phyloP scores from a whole-genome alignment of 2,329 filamentous ascomycete species.

The Bertia moriformis region DNA sequence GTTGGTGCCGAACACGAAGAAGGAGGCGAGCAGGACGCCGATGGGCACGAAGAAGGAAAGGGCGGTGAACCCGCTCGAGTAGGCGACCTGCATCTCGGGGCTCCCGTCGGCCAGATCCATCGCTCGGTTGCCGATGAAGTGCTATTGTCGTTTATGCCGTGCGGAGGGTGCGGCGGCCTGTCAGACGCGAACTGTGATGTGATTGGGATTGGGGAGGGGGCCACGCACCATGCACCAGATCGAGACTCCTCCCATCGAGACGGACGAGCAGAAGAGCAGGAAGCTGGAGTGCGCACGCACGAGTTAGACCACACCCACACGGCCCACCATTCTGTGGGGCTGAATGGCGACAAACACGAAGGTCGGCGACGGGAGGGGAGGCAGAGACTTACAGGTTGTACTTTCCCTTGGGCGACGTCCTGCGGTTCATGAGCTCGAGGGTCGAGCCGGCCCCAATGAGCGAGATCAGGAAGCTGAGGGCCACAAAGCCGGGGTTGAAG shows the following conservation, averaged over 20 bases:
- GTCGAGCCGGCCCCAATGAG: slow-evolving; percentile 66
- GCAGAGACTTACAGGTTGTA: slow-evolving; percentile 49
- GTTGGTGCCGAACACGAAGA: slow-evolving; percentile 51
- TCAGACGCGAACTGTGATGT: slow-evolving; percentile 23
- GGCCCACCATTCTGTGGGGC: not conserved
- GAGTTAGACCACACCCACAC: not conserved
- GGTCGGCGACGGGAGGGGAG: not conserved
- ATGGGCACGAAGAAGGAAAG: slow-evolving; percentile 72
- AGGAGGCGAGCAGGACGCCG: slow-evolving; percentile 57
- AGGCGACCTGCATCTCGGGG: slow-evolving; percentile 53
- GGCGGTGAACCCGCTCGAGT: slow-evolving; percentile 57
- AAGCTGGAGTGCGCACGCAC: slow-evolving; percentile 35
- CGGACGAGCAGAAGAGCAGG: slow-evolving; percentile 45
- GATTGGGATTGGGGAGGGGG: slow-evolving; percentile 2
- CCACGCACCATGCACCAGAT: slow-evolving; percentile 55
- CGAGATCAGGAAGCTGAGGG: slow-evolving; percentile 64
- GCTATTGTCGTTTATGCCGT: slow-evolving; percentile 48
- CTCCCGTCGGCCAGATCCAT: slow-evolving; percentile 55
- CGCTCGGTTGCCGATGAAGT: slow-evolving; percentile 72
- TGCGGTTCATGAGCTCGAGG: slow-evolving; percentile 65
- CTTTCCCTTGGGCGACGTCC: slow-evolving; percentile 53
- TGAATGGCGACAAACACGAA: not conserved
- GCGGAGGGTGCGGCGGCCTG: slow-evolving; percentile 29
- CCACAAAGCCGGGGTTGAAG: slow-evolving; percentile 47
- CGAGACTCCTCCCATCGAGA: slow-evolving; percentile 60